A percentile compares a stretch with the other conserved stretches of the same genome.
Conservation (phyloP, 495 filamentous ascomycete species). For the Zalerion maritima region DNA sequence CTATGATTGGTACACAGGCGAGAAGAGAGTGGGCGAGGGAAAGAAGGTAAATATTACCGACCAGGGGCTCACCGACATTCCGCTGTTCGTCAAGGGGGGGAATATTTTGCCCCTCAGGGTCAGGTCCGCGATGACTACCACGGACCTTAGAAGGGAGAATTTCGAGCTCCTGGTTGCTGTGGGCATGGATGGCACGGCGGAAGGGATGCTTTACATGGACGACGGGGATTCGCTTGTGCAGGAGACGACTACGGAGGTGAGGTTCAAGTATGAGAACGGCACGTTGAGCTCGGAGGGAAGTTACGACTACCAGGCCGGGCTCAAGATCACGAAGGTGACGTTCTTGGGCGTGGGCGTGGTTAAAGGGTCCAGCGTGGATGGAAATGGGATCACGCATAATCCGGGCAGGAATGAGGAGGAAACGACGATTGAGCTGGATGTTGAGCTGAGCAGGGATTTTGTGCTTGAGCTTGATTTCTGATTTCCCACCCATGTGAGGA, state of each 20-base stretch:
- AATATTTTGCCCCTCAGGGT: slow-evolving; percentile 51
- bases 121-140: slow-evolving; percentile 52
- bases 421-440: no score
- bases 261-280: slow-evolving; percentile 38
- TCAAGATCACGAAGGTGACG: slow-evolving; percentile 41
- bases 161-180: slow-evolving; percentile 62
- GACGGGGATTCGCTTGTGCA: slow-evolving; percentile 44
- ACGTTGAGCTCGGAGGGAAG: slow-evolving; percentile 36
- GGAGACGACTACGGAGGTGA: slow-evolving; percentile 28
- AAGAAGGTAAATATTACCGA: slow-evolving; percentile 33
- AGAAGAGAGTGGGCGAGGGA: slow-evolving; percentile 41
- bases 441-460: no score
- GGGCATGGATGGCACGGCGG: slow-evolving; percentile 25
- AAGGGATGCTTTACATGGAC: slow-evolving; percentile 41
- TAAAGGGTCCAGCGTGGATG: no score
- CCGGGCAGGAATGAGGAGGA: no score
- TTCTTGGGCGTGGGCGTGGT: slow-evolving; percentile 31
- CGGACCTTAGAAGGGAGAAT: slow-evolving; percentile 45
- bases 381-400: no score
- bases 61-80: slow-evolving; percentile 50
- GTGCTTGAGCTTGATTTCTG: no score
- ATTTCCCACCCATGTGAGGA: no score
- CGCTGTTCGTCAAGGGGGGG: slow-evolving; percentile 58
- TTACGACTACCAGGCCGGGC: slow-evolving; percentile 32
- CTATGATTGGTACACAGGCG: slow-evolving; percentile 62